Conservation (phyloP, 345 rosid species). For the Bruguiera gymnorhiza region DNA sequence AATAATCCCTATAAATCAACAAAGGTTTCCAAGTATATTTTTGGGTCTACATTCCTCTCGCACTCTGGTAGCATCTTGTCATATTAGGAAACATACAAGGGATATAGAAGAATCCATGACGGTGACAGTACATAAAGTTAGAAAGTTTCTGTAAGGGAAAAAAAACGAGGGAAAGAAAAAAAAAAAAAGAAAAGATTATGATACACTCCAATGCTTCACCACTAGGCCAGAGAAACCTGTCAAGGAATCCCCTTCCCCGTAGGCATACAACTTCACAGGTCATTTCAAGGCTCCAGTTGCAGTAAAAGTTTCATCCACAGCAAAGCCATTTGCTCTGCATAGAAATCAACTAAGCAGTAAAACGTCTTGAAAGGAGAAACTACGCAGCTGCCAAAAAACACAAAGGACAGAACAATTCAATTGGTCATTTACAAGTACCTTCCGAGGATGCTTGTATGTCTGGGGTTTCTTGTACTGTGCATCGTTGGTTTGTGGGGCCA, state of each 20-base stretch:
- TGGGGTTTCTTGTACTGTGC: not conserved
- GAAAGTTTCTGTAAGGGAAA: no score
- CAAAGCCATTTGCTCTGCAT: constrained; percentile 19
- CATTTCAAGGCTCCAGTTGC: not conserved
- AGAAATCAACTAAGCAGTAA: not conserved
- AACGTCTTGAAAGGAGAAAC: not conserved
- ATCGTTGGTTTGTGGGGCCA: not conserved
- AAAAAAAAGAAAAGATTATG: no score
- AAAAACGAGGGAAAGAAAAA: not conserved
- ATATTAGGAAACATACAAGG: no score
- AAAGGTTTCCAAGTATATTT: not conserved
- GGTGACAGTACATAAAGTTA: no score
- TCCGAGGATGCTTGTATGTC: not conserved
- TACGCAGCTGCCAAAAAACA: not conserved
- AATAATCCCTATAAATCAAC: not conserved
- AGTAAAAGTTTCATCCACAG: constrained; percentile 1
- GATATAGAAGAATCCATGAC: no score
- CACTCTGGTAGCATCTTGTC: not conserved
- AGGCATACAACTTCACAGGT: not conserved
- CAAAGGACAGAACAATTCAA: not conserved
- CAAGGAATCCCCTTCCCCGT: not conserved
- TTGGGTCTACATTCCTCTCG: not conserved
- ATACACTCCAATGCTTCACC: constrained; percentile 4
- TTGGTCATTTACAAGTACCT: not conserved
- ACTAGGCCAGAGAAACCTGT: not conserved